phyloP scores from a whole-genome alignment of 2,329 filamentous ascomycete species.

The Dichotomopilus funicola region DNA sequence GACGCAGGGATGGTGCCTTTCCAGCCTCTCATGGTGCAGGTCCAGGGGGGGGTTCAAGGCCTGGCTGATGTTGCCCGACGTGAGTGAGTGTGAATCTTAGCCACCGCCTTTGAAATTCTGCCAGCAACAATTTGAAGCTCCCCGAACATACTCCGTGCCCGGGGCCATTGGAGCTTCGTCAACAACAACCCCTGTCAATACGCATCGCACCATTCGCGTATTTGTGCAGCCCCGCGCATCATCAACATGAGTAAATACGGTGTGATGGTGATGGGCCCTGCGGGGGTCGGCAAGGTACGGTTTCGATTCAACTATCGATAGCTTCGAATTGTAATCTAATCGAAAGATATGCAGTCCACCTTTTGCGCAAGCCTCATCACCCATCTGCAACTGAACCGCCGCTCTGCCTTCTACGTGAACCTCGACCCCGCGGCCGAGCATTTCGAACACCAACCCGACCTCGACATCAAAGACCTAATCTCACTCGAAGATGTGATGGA shows the following conservation, averaged over 20 bases:
- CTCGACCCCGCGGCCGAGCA: constrained; percentile 92
- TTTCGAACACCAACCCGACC: constrained; percentile 84
- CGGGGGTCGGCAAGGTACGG: constrained; percentile 81
- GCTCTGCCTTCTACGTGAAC: constrained; percentile 97
- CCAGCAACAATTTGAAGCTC: neutral
- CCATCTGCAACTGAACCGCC: constrained; percentile 80
- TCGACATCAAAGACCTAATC: constrained; percentile 94
- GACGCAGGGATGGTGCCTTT: too few species aligned
- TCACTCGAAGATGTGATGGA: constrained; percentile 95
- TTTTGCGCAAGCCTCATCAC: constrained; percentile 93
- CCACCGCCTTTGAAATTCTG: constrained; percentile 4
- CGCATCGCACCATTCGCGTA: neutral
- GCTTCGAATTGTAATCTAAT: neutral
- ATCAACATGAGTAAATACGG: constrained; percentile 82
- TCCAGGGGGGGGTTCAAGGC: too few species aligned
- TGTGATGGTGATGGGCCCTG: constrained; percentile 90
- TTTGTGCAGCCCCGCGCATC: neutral
- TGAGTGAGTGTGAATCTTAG: too few species aligned
- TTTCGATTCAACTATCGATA: neutral
- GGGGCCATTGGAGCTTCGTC: too few species aligned
- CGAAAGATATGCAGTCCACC: constrained; percentile 56
- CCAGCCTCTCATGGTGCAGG: too few species aligned
- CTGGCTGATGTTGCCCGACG: too few species aligned
- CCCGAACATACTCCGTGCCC: too few species aligned
- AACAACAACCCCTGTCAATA: neutral